These are phyloP conservation scores for Stemphylium lycopersici DNA, from an alignment of 2,329 filamentous ascomycete genomes.

Conservation along the genomic window DNA sequence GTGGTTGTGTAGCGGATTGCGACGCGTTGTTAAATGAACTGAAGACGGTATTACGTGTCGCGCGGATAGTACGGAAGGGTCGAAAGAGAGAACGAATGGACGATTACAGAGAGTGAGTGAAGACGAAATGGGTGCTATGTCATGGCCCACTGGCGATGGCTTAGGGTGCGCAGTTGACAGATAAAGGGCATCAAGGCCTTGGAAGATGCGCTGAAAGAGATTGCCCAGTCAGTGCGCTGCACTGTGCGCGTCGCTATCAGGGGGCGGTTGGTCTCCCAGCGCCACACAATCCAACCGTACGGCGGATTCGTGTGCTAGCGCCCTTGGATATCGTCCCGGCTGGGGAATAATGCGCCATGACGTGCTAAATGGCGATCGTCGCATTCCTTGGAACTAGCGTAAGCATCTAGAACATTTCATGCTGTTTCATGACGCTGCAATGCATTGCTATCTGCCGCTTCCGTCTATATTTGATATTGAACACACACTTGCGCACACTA, in stretches of 20 bases:
- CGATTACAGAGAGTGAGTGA: background rate
- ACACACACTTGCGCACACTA: background rate
- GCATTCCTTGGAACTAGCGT: constrained; percentile 8
- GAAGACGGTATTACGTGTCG: constrained; percentile 4
- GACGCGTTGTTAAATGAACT: constrained; percentile 9
- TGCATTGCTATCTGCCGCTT: background rate
- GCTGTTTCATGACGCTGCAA: constrained; percentile 1
- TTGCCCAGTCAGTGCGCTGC: constrained; percentile 14
- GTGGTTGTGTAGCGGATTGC: constrained; percentile 2
- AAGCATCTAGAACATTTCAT: constrained; percentile 8
- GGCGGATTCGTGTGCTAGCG: constrained; percentile 10
- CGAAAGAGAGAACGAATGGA: background rate
- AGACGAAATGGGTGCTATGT: constrained; percentile 6
- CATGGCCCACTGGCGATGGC: constrained; percentile 8
- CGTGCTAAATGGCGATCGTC: constrained; percentile 13
- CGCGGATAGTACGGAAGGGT: background rate
- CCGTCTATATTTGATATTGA: background rate
- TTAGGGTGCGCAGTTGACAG: constrained; percentile 3
- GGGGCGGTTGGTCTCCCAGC: constrained; percentile 15
- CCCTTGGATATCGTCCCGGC: constrained; percentile 10
- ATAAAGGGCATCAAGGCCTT: constrained; percentile 5
- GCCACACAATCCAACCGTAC: constrained; percentile 14
- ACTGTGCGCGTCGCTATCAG: constrained; percentile 11
- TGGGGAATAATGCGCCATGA: constrained; percentile 15
- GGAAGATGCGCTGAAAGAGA: constrained; percentile 13